These are phyloP conservation scores for Geotrichum candidum DNA, from an alignment of 1,139 yeast genomes.

Conservation along the genomic window DNA sequence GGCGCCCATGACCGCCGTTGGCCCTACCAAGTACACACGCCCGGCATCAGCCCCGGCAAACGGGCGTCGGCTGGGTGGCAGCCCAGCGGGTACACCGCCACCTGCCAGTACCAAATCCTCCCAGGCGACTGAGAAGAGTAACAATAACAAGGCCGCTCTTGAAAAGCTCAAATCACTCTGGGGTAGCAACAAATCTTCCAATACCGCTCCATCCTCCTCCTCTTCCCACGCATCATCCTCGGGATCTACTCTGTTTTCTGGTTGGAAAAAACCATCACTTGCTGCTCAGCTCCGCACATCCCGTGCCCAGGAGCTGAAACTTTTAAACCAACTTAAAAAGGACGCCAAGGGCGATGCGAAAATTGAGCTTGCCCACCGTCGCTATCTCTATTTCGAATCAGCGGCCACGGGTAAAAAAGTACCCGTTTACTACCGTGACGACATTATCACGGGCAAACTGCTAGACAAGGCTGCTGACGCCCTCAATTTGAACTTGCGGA, in stretches of 20 bases:
- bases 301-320: slow-evolving; percentile 5
- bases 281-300: slow-evolving; percentile 1
- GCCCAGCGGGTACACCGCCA: background rate
- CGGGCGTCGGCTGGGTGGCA: slow-evolving; percentile 1
- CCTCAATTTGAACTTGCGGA: slow-evolving; percentile 5
- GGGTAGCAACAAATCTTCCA: slow-evolving; percentile 6
- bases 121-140: background rate
- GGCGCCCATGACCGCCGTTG: background rate
- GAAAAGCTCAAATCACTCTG: slow-evolving; percentile 15
- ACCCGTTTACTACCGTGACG: slow-evolving; percentile 50
- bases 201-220: background rate
- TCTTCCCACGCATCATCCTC: background rate
- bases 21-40: background rate
- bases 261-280: slow-evolving; percentile 14
- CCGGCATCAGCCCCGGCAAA: background rate
- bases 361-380: slow-evolving; percentile 49
- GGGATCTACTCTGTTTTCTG: slow-evolving; percentile 3
- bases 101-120: background rate
- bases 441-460: slow-evolving; percentile 74
- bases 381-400: slow-evolving; percentile 52
- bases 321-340: slow-evolving; percentile 33
- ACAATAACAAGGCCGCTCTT: slow-evolving; percentile 13
- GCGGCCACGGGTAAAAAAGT: slow-evolving; percentile 26
- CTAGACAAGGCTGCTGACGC: slow-evolving; percentile 60
- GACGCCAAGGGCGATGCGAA: slow-evolving; percentile 64